Evolutionary conservation across 2,329 filamentous ascomycete genomes (phyloP).

Genomic region (Aspergillus tamarii): DNA sequence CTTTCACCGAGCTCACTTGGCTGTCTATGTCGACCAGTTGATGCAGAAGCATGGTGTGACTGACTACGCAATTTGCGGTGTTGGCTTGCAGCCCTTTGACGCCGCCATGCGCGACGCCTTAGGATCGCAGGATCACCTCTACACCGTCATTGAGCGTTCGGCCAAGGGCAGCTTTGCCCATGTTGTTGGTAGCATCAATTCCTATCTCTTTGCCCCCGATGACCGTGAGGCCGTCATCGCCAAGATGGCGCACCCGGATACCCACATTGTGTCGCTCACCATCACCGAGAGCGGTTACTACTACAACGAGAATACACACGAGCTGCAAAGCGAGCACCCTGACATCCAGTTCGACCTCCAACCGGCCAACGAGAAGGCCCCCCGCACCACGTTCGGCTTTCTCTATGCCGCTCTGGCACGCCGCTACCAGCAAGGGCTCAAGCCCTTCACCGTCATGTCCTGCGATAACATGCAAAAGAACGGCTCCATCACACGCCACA

Average conservation of each 20-base stretch:
- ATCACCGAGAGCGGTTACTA: conserved; percentile 62
- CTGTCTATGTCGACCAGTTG: conserved; percentile 55
- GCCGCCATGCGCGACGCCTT: conserved; percentile 56
- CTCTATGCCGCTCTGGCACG: conserved; percentile 55
- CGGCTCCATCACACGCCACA: conserved; percentile 56
- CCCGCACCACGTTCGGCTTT: conserved; percentile 57
- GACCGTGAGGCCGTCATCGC: conserved; percentile 55
- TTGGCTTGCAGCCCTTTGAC: conserved; percentile 57
- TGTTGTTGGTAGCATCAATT: conserved; percentile 57
- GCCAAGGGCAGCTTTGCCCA: conserved; percentile 53
- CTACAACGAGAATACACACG: conserved; percentile 62
- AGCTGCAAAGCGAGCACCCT: conserved; percentile 52
- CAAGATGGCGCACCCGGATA: conserved; percentile 60
- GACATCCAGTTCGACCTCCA: conserved; percentile 55
- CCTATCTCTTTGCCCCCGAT: conserved; percentile 57
- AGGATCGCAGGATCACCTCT: conserved; percentile 54
- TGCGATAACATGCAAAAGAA: conserved; percentile 64
- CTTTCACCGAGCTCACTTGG: conserved; percentile 59
- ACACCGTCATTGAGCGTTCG: conserved; percentile 60
- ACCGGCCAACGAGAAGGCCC: conserved; percentile 45
- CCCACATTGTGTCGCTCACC: conserved; percentile 58
- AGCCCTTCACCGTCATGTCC: conserved; percentile 59
- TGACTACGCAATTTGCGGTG: conserved; percentile 57
- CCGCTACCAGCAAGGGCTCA: conserved; percentile 51
- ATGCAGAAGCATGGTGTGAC: conserved; percentile 50